A percentile compares a stretch with the other conserved stretches of the same genome.
phyloP scores from a whole-genome alignment of 2,329 filamentous ascomycete species.

The Xylariaceae sp. region DNA sequence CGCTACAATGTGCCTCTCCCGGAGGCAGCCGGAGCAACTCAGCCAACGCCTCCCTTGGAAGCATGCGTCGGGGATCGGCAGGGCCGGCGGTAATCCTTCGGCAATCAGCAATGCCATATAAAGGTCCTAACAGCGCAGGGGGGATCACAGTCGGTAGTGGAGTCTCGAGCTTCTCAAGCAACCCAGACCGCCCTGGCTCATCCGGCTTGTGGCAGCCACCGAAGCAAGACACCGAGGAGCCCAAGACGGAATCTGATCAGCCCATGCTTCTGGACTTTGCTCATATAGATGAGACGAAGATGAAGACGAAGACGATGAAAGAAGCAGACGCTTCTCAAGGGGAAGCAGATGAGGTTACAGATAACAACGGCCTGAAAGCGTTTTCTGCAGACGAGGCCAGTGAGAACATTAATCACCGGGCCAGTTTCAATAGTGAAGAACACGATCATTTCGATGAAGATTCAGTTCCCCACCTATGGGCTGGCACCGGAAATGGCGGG shows the following conservation, averaged over 20 bases:
- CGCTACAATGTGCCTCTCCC: conserved; percentile 36
- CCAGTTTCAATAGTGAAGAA: conserved; percentile 16
- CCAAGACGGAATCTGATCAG: conserved; percentile 22
- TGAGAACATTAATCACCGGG: no score
- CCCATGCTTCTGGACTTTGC: conserved; percentile 50
- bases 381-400: conserved; percentile 1
- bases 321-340: conserved; percentile 1
- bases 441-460: conserved; percentile 22
- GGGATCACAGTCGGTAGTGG: conserved; percentile 37
- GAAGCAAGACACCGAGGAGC: conserved; percentile 22
- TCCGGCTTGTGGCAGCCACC: conserved; percentile 39
- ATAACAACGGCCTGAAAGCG: background rate
- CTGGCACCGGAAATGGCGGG: conserved; percentile 19
- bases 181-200: conserved; percentile 35
- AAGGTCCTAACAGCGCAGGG: conserved; percentile 25
- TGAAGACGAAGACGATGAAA: conserved; percentile 6
- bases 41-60: conserved; percentile 35
- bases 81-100: conserved; percentile 11
- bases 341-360: background rate
- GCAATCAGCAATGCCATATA: conserved; percentile 22
- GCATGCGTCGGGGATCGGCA: conserved; percentile 28
- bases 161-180: conserved; percentile 17
- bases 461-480: conserved; percentile 17
- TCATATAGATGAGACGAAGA: conserved; percentile 26
- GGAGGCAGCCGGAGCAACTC: conserved; percentile 41